Base-by-base conservation (phyloP, 345 rosid genomes). In the Gossypium longicalyx region DNA sequence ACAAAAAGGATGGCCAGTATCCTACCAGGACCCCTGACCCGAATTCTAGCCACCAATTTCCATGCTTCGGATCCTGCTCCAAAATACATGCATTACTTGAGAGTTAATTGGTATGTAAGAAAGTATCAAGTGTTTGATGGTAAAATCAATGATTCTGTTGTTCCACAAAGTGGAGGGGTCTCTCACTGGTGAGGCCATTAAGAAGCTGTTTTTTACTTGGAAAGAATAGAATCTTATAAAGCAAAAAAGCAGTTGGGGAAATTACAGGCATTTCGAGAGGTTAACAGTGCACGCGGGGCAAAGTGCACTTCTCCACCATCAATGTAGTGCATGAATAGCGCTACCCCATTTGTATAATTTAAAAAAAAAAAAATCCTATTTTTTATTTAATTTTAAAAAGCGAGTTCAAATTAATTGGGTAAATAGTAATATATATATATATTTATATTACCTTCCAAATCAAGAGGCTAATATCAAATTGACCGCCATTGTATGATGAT, bases 41-140 rank as follows among this genome's bases (percentile, higher is more conserved):
- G 78, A 95, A 93, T 83, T 95, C 93, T 51, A 95, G 85, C 99
- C 99, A 95, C 99, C 99, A 95, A 73, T 95, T 88, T 29, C 99
- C 99, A 74, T 93, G 99, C 85, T 95, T 95, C 64, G 99, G 99
- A 86, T 95, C 99, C 99, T 94, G 63, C 72, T 77, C 41, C 13
- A 48, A 15, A 17, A 22, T 15, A 12, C 25, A 9, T 56, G 60
- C 41, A 34, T 34, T 34, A 5, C 7, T 56, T 3, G 4, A 56
- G 27, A 56, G 27, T 56, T 20, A 17, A 53, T 7, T 16, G 2
- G 41, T 34, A 34, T 34, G 41, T 34, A 17, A 53, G 19, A 53
- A 52, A 52, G 57, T 3, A 22, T 9, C 51, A n/a, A 57, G 60
- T 20, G 45, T 73, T 73, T 48, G 43, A 61, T 27, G 19, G 41